These are phyloP conservation scores for Moesziomyces sp. DNA, from an alignment of 1,284 basidiomycete species.

Conservation along the genomic window DNA sequence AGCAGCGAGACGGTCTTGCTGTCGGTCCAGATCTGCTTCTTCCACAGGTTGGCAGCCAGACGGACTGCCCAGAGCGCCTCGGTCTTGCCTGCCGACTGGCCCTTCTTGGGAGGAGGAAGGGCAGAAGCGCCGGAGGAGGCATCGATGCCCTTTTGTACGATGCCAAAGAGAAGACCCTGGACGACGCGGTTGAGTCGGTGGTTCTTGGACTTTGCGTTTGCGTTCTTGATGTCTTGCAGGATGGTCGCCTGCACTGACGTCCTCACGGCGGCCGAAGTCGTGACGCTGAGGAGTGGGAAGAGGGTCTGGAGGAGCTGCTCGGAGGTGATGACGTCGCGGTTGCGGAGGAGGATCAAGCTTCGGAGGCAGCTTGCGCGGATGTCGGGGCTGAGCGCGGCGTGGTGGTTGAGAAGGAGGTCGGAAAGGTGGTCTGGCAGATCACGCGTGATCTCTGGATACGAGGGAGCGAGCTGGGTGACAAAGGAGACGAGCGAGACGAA, in stretches of 20 bases:
- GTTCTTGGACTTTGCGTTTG: constrained; percentile 88
- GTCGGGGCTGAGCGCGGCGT: constrained; percentile 59
- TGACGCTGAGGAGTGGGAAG: constrained; percentile 86
- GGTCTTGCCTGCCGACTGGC: constrained; percentile 68
- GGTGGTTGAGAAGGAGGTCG: constrained; percentile 63
- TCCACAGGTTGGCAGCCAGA: constrained; percentile 93
- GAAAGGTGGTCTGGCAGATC: constrained; percentile 56
- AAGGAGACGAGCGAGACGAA: constrained; percentile 60
- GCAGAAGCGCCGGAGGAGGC: constrained; percentile 57
- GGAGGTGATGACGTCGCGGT: constrained; percentile 90
- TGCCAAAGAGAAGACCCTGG: constrained; percentile 93
- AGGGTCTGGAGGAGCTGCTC: constrained; percentile 91
- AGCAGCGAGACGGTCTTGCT: constrained; percentile 93
- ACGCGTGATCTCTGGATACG: constrained; percentile 55
- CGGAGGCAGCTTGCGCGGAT: constrained; percentile 57
- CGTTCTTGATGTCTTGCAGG: constrained; percentile 90
- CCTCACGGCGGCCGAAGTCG: constrained; percentile 85
- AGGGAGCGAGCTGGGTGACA: constrained; percentile 73
- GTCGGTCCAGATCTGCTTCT: constrained; percentile 92
- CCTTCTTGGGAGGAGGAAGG: constrained; percentile 68
- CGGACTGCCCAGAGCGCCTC: constrained; percentile 99
- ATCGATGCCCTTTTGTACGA: constrained; percentile 86
- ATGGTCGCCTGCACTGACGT: constrained; percentile 92
- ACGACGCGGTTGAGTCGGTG: constrained; percentile 96
- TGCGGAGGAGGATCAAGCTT: constrained; percentile 79